A percentile compares a stretch with the other conserved stretches of the same genome.
These are phyloP conservation scores for Farysia itapuensis DNA, from an alignment of 1,284 basidiomycete genomes.

Conservation along the genomic window DNA sequence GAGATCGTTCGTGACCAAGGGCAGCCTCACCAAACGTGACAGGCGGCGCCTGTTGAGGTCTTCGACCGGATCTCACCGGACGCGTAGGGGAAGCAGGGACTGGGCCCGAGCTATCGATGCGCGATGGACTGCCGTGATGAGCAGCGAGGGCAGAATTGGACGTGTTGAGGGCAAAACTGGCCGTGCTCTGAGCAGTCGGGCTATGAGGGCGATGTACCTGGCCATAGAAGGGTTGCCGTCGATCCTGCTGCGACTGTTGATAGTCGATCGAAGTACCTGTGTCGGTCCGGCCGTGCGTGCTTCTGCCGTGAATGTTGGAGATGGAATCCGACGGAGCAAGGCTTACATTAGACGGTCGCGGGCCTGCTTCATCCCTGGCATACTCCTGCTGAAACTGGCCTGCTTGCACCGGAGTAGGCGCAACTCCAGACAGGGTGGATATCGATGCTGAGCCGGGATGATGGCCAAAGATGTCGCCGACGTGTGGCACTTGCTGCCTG, in stretches of 20 bases:
- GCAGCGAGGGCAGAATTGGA: constrained; percentile 4
- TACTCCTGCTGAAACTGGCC: not conserved
- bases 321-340: constrained; percentile 41
- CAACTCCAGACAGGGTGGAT: constrained; percentile 1
- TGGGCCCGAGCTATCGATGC: not conserved
- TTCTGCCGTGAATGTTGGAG: constrained; percentile 30
- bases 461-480: constrained; percentile 28
- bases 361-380: constrained; percentile 5
- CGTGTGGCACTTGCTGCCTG: constrained; percentile 14
- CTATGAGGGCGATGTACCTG: constrained; percentile 1
- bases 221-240: constrained; percentile 4
- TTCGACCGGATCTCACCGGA: constrained; percentile 39
- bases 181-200: constrained; percentile 21
- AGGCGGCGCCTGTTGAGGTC: constrained; percentile 29
- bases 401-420: not conserved
- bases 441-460: constrained; percentile 20
- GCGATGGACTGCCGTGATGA: too few species aligned
- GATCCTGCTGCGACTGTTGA: not conserved
- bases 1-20: constrained; percentile 2
- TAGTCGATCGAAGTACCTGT: constrained; percentile 3
- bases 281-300: constrained; percentile 9
- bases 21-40: constrained; percentile 6
- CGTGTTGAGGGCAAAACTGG: constrained; percentile 25
- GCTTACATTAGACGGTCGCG: constrained; percentile 29
- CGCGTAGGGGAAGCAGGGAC: constrained; percentile 29